Evolutionary conservation across 1,284 basidiomycete species (phyloP), one percentile per base, ranked within the genome.

Genomic region (Ceratobasidium sp.): DNA sequence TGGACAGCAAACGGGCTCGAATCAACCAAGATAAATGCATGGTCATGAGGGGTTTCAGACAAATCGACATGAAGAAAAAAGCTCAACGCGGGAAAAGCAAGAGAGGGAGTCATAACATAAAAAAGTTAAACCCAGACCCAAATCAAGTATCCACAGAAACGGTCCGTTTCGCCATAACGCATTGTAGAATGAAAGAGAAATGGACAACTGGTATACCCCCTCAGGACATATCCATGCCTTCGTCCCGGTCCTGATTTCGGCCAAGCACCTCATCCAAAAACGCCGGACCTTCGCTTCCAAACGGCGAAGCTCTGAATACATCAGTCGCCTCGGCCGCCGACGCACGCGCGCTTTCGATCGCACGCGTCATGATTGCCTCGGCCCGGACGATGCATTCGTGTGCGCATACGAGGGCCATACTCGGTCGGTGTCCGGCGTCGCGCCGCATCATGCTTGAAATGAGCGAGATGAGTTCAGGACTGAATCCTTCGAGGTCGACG

Each of bases 381-480:
- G 92, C 91, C 64, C 94, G 88, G 77, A 86, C 83, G n/a, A 97
- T 89, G 7, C 95, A 88, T 7, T 89, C 88, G 83, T 96, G 92
- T 13, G 84, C 84, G 81, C 89, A 90, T 48, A 96, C 87, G 42
- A 86, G 87, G 59, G 87, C 85, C 28, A 92, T 89, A n/a, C 86
- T 88, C 67, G 94, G 86, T 44, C 96, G 90, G 74, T 84, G 81
- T 6, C 83, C 84, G 3, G 94, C 92, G 69, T 94, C 90, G 0
- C 90, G 90, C 46, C 90, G 89, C 93, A 97, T 95, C 90, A 96
- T 94, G 79, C 87, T 87, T 81, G 86, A 89, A 82, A 97, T 91
- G 80, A 98, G 86, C 64, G 87, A 88, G 79, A 92, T 87, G 66
- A 98, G 86, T 80, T 93, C 91, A 0, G 89, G 87, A 80, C 93